A percentile compares a stretch with the other conserved stretches of the same genome.
Conservation (phyloP, 257 asterid species). For the Henckelia pumila region DNA sequence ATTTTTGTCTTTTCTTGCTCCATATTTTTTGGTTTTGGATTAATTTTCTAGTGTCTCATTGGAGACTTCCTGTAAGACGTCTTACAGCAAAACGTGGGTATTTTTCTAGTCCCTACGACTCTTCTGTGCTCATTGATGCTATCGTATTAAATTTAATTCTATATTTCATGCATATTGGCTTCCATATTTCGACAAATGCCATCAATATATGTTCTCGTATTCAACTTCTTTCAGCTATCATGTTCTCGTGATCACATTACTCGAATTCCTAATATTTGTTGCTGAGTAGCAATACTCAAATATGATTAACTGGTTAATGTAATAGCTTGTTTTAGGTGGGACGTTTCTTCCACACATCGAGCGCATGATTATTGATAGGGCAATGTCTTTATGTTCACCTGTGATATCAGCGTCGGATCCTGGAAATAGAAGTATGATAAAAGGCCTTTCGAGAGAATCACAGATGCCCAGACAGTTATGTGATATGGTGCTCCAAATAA, state of each 20-base stretch:
- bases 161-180: neutral
- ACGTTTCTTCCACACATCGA: slow-evolving; percentile 87
- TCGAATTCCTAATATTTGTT: neutral
- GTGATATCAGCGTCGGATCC: slow-evolving; percentile 77
- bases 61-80: neutral
- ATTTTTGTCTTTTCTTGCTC: too few relatives aligned
- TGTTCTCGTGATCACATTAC: neutral
- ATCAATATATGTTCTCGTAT: too few relatives aligned
- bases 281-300: slow-evolving; percentile 18
- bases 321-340: slow-evolving; percentile 90
- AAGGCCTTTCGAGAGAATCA: slow-evolving; percentile 43
- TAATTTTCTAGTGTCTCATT: neutral
- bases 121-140: neutral
- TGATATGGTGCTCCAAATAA: slow-evolving; percentile 57
- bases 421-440: slow-evolving; percentile 65
- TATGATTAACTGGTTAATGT: slow-evolving; percentile 29
- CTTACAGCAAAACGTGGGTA: neutral
- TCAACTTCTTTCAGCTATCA: neutral
- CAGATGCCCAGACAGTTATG: slow-evolving; percentile 65
- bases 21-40: neutral
- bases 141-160: neutral
- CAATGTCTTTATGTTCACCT: slow-evolving; percentile 63
- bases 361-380: slow-evolving; percentile 71
- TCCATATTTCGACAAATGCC: neutral
- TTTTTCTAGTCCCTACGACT: neutral